Evolutionary conservation across 2,329 filamentous ascomycete species (phyloP).

Genomic region (Daldinia sp.): DNA sequence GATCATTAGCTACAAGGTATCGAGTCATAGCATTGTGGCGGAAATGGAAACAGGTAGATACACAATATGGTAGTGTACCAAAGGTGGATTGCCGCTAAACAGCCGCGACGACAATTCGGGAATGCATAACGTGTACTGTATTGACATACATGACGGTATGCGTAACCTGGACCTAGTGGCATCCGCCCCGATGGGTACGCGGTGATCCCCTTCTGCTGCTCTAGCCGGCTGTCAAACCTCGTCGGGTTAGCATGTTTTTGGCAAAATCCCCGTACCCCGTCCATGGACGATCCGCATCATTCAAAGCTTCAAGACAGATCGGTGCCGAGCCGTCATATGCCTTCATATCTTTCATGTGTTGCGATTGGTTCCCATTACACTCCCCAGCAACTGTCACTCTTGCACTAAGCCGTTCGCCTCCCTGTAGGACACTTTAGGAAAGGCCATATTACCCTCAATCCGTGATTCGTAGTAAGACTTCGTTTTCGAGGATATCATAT

Average conservation of each 20-base stretch:
- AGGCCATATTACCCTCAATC: constrained; percentile 7
- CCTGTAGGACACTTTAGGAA: constrained; percentile 1
- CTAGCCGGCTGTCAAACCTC: constrained; percentile 45
- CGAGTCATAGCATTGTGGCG: constrained; percentile 40
- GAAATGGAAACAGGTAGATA: constrained; percentile 18
- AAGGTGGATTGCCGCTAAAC: constrained; percentile 27
- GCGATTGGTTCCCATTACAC: constrained; percentile 30
- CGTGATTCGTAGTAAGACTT: constrained; percentile 1
- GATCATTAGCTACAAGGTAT: constrained; percentile 7
- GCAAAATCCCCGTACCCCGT: constrained; percentile 42
- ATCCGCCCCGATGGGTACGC: constrained; percentile 42
- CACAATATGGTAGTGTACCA: background rate
- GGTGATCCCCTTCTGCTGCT: constrained; percentile 32
- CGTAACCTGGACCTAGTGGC: constrained; percentile 25
- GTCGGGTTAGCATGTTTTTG: constrained; percentile 41
- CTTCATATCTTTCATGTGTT: constrained; percentile 13
- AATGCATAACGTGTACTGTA: constrained; percentile 34
- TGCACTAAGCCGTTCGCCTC: background rate
- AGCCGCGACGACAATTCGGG: constrained; percentile 37
- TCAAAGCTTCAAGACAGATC: constrained; percentile 40
- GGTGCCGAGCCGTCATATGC: constrained; percentile 36
- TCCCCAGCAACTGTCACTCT: constrained; percentile 22
- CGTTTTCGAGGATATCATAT: background rate
- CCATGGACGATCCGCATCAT: constrained; percentile 38
- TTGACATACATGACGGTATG: constrained; percentile 19